Conservation (phyloP, 495 filamentous ascomycete species). For the Penicillium robsamsonii region DNA sequence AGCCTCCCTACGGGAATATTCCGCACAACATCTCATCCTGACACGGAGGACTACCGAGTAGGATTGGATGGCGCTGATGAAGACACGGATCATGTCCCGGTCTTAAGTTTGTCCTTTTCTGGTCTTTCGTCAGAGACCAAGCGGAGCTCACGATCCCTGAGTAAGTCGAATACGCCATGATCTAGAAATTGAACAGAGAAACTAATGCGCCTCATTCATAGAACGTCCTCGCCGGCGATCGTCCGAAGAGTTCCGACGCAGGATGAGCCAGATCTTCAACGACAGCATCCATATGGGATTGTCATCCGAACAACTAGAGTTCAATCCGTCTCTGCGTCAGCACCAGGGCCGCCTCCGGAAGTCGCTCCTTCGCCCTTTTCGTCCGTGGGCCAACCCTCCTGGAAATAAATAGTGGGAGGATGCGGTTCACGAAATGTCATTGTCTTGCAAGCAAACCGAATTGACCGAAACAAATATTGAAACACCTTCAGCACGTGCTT, state of each 20-base stretch:
- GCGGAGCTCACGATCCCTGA: slow-evolving; percentile 11
- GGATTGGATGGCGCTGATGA: slow-evolving; percentile 7
- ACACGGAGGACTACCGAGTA: not conserved
- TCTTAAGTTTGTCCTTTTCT: not conserved
- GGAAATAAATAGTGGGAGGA: not conserved
- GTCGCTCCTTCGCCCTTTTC: slow-evolving; percentile 19
- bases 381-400: slow-evolving; percentile 3
- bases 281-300: slow-evolving; percentile 32
- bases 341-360: slow-evolving; percentile 14
- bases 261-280: slow-evolving; percentile 40
- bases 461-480: not conserved
- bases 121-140: slow-evolving; percentile 11
- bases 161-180: slow-evolving; percentile 14
- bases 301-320: slow-evolving; percentile 28
- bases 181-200: not conserved
- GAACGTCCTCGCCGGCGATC: slow-evolving; percentile 31
- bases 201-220: slow-evolving; percentile 11
- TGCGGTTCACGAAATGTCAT: not conserved
- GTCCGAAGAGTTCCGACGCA: slow-evolving; percentile 41
- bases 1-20: slow-evolving; percentile 20
- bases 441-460: not conserved
- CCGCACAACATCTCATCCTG: slow-evolving; percentile 8
- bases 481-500: not conserved
- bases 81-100: slow-evolving; percentile 4
- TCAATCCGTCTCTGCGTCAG: slow-evolving; percentile 18